A percentile compares a stretch with the other conserved stretches of the same genome.
Evolutionary conservation across 2,329 filamentous ascomycete genomes (phyloP).

Genomic region (Aureobasidium sp.): DNA sequence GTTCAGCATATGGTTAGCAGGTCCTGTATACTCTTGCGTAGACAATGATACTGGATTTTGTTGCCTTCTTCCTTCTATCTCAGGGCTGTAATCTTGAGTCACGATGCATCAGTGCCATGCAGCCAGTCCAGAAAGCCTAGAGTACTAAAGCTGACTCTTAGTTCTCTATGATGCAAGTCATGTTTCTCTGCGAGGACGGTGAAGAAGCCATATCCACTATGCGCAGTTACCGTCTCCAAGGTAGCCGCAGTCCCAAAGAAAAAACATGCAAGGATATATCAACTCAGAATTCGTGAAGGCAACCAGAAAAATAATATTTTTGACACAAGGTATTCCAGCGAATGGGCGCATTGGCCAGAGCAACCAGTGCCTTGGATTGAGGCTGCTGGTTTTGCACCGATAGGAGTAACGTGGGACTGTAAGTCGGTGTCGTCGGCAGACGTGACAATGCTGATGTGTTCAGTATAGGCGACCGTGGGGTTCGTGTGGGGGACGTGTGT

Average conservation of each 20-base stretch:
- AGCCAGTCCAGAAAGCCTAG: slow-evolving; percentile 12
- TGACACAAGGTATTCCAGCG: slow-evolving; percentile 13
- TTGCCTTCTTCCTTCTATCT: too few relatives aligned
- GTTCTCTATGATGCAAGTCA: slow-evolving; percentile 15
- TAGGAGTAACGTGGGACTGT: too few relatives aligned
- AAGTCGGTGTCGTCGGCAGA: too few relatives aligned
- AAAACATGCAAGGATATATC: neutral
- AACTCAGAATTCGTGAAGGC: neutral
- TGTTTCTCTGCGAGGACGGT: neutral
- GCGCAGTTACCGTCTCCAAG: slow-evolving; percentile 10
- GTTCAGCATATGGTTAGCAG: too few relatives aligned
- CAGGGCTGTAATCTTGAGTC: too few relatives aligned
- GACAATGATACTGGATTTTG: too few relatives aligned
- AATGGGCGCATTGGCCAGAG: slow-evolving; percentile 16
- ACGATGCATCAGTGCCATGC: slow-evolving; percentile 10
- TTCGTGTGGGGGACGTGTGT: too few relatives aligned
- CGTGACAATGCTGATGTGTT: too few relatives aligned
- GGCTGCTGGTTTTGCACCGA: slow-evolving; percentile 17
- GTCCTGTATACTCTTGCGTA: too few relatives aligned
- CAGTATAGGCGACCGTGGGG: too few relatives aligned
- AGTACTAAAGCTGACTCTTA: slow-evolving; percentile 13
- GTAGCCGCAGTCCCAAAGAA: slow-evolving; percentile 4
- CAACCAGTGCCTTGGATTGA: slow-evolving; percentile 14
- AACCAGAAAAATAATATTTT: slow-evolving; percentile 9
- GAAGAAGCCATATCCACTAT: slow-evolving; percentile 17